phyloP scores from a whole-genome alignment of 257 asterid species.

The Capsicum chinense region DNA sequence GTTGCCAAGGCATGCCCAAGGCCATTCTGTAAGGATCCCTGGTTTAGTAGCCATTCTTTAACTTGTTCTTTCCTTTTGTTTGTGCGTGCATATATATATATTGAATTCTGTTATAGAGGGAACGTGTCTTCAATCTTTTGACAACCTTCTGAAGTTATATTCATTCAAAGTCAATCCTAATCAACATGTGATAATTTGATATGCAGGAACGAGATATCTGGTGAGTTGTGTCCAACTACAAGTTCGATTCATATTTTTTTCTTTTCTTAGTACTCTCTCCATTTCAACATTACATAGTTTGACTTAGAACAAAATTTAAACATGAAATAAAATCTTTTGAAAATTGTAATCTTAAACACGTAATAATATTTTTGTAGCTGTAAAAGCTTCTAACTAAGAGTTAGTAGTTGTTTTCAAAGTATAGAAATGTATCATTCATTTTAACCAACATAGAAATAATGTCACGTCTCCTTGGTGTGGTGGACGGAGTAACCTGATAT shows the following conservation, averaged over 20 bases:
- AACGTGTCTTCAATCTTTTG: background rate
- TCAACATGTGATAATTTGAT: background rate
- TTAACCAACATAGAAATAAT: too few relatives aligned
- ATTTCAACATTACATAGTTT: too few relatives aligned
- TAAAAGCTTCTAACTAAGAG: too few relatives aligned
- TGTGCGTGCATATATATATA: background rate
- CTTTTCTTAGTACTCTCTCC: too few relatives aligned
- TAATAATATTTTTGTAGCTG: too few relatives aligned
- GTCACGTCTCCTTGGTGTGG: too few relatives aligned
- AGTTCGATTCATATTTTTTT: background rate
- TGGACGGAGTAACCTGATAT: too few relatives aligned
- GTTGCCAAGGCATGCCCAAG: conserved; percentile 9
- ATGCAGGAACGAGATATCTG: background rate
- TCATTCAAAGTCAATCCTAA: background rate
- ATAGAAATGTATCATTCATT: too few relatives aligned
- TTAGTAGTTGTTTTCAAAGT: too few relatives aligned
- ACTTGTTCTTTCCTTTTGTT: background rate
- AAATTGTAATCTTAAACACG: too few relatives aligned
- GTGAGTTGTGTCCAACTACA: background rate
- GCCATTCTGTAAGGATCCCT: background rate
- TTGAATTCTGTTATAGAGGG: background rate
- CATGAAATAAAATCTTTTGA: too few relatives aligned
- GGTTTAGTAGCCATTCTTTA: background rate
- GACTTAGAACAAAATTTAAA: background rate
- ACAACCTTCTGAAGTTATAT: background rate